A percentile compares a stretch with the other conserved stretches of the same genome.
Evolutionary conservation across 768 basidiomycete genomes (phyloP).

Genomic region (Hydnum rufescens): DNA sequence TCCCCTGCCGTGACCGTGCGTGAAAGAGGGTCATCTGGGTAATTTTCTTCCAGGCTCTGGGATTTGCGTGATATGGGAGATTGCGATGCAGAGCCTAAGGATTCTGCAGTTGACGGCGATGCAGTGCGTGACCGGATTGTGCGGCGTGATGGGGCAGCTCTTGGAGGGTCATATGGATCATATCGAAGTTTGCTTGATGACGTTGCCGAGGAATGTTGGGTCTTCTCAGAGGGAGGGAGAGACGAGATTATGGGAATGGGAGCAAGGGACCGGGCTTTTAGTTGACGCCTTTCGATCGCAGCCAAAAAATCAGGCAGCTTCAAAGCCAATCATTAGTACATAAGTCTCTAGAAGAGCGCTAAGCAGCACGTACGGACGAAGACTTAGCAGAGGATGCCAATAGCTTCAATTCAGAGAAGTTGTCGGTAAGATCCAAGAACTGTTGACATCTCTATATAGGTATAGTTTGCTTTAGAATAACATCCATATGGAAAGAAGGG

Average conservation of each 20-base stretch:
- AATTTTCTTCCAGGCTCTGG: neutral
- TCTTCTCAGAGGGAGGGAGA: neutral
- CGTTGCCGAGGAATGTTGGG: neutral
- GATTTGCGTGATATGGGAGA: too few species aligned
- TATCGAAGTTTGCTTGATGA: neutral
- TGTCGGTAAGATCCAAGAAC: conserved; percentile 31
- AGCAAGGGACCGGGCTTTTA: too few species aligned
- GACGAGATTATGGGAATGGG: neutral
- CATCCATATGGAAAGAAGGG: too few species aligned
- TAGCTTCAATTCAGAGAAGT: conserved; percentile 24
- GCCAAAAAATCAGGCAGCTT: neutral
- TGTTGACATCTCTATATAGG: conserved; percentile 43
- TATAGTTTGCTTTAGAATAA: neutral
- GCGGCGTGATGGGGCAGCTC: neutral
- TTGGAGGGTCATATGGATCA: neutral
- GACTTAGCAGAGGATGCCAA: neutral
- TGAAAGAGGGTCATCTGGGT: neutral
- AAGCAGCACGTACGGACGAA: neutral
- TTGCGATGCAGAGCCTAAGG: neutral
- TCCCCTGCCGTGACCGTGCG: neutral
- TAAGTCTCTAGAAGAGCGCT: neutral
- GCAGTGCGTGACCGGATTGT: neutral
- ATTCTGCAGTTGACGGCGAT: neutral
- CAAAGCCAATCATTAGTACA: neutral
- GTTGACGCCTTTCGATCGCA: neutral